A percentile compares a stretch with the other conserved stretches of the same genome.
Conservation (phyloP, 192 early-diverging fungal genomes). For the Borealophlyctis nickersoniae region DNA sequence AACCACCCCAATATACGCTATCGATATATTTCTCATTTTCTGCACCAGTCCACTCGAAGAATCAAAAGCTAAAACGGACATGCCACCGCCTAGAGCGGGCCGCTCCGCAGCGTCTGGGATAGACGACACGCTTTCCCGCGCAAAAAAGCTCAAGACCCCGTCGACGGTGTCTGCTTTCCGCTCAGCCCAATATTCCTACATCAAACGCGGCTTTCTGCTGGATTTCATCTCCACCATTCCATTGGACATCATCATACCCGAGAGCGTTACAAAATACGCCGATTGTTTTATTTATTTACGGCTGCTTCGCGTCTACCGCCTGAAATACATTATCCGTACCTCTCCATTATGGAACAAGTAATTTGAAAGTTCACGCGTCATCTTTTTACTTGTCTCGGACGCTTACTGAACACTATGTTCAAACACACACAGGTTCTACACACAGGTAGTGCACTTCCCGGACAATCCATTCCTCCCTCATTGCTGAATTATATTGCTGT, state of each 20-base stretch:
- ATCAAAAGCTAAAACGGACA: background rate
- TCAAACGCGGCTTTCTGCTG: conserved; percentile 11
- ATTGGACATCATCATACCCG: conserved; percentile 28
- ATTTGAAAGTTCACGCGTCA: conserved; percentile 5
- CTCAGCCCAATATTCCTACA: too few species aligned
- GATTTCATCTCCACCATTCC: conserved; percentile 33
- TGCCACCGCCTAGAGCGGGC: background rate
- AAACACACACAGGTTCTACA: too few species aligned
- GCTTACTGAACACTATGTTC: too few species aligned
- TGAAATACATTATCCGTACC: conserved; percentile 22
- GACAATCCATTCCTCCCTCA: too few species aligned
- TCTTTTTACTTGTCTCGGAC: too few species aligned
- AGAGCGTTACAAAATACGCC: conserved; percentile 6
- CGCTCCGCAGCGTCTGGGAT: background rate
- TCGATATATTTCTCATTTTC: conserved; percentile 22
- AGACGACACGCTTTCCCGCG: conserved; percentile 4
- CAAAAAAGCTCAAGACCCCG: background rate
- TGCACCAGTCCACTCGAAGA: background rate
- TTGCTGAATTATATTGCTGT: too few species aligned
- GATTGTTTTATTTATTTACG: conserved; percentile 30
- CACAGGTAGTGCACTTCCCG: too few species aligned
- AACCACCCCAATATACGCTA: conserved; percentile 18
- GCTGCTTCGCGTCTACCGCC: conserved; percentile 22
- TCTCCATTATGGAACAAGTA: conserved; percentile 26
- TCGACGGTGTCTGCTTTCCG: too few species aligned